Conservation (phyloP, 2,329 filamentous ascomycete genomes). For the Claviceps paspali region DNA sequence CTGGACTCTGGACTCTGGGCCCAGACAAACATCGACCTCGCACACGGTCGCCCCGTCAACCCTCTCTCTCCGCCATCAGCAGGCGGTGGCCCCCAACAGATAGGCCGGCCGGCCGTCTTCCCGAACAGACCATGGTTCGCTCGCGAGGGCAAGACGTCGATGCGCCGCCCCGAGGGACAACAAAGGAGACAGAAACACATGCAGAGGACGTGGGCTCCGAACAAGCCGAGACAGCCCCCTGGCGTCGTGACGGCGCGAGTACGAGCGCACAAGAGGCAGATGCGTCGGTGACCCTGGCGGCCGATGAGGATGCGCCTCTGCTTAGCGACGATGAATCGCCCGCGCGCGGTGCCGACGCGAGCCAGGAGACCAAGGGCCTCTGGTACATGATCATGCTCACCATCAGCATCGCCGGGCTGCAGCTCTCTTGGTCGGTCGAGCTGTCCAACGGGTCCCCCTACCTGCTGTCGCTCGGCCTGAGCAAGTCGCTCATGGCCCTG, state of each 20-base stretch:
- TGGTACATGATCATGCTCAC: slow-evolving; percentile 82
- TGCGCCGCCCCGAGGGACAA: not conserved
- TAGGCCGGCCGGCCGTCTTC: too few species aligned
- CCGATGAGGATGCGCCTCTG: slow-evolving; percentile 19
- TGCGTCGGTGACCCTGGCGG: too few species aligned
- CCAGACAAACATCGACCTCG: too few species aligned
- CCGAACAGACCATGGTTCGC: not conserved
- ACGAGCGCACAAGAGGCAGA: not conserved
- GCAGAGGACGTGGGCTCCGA: not conserved
- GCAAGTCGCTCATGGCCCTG: slow-evolving; percentile 67
- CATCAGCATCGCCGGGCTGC: slow-evolving; percentile 71
- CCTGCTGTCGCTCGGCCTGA: slow-evolving; percentile 63
- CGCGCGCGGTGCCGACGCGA: slow-evolving; percentile 11
- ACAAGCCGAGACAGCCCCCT: not conserved
- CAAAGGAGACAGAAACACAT: not conserved
- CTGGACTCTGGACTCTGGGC: too few species aligned
- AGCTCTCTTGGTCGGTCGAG: slow-evolving; percentile 93
- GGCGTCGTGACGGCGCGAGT: not conserved
- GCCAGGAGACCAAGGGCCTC: slow-evolving; percentile 57
- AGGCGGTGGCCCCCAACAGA: not conserved
- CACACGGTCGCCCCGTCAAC: too few species aligned
- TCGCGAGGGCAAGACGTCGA: not conserved
- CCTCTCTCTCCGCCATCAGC: too few species aligned
- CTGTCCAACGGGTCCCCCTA: slow-evolving; percentile 84
- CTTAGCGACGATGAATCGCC: slow-evolving; percentile 8